phyloP scores from a whole-genome alignment of 805 yeast species.

The Priceomyces medius region DNA sequence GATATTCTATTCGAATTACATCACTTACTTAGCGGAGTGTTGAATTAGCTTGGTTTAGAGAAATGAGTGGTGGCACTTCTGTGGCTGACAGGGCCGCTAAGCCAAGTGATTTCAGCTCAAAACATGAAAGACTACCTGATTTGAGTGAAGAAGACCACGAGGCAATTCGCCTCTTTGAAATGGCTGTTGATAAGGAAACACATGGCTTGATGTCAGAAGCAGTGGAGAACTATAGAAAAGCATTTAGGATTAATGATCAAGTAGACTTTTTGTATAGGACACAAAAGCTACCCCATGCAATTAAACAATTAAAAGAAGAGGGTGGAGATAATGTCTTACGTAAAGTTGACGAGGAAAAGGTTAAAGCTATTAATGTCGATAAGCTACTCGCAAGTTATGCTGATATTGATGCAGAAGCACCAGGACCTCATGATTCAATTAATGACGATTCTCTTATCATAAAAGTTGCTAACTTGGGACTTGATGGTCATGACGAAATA shows the following conservation, averaged over 20 bases:
- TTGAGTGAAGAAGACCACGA: slow-evolving; percentile 18
- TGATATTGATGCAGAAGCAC: slow-evolving; percentile 28
- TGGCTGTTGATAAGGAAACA: slow-evolving; percentile 69
- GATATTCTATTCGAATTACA: too few relatives aligned
- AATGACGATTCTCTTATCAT: slow-evolving; percentile 20
- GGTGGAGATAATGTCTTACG: slow-evolving; percentile 28
- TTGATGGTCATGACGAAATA: slow-evolving; percentile 18
- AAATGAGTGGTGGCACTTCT: slow-evolving; percentile 14
- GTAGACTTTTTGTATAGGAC: slow-evolving; percentile 72
- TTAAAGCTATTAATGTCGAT: slow-evolving; percentile 43
- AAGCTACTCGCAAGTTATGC: slow-evolving; percentile 37
- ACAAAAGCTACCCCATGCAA: slow-evolving; percentile 45
- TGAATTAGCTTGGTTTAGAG: too few relatives aligned
- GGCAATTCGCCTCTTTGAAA: slow-evolving; percentile 67
- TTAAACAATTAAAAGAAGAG: slow-evolving; percentile 22
- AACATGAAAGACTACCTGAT: not conserved
- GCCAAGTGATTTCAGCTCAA: not conserved
- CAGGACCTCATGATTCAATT: slow-evolving; percentile 15
- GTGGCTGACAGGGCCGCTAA: slow-evolving; percentile 2
- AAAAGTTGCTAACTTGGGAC: slow-evolving; percentile 25
- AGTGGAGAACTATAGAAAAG: slow-evolving; percentile 65
- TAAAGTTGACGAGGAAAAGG: slow-evolving; percentile 33
- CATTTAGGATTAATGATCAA: slow-evolving; percentile 55
- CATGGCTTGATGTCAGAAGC: slow-evolving; percentile 84
- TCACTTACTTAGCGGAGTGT: too few relatives aligned